phyloP scores from a whole-genome alignment of 352 stramenopile genomes.

The Phytophthora vignae region DNA sequence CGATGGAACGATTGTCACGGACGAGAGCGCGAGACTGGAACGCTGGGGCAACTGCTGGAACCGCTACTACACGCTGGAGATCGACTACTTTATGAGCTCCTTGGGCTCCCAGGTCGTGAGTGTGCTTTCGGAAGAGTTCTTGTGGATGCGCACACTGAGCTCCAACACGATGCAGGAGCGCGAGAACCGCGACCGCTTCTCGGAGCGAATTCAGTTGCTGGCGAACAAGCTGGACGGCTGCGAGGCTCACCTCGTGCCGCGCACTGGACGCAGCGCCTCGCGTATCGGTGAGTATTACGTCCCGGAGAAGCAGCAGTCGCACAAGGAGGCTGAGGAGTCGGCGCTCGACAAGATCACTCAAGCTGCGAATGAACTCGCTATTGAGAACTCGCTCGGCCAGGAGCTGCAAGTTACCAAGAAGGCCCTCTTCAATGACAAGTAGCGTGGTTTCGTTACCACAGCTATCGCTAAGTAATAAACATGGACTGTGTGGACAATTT shows the following conservation, averaged over 20 bases:
- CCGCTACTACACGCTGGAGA: slow-evolving; percentile 74
- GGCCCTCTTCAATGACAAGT: slow-evolving; percentile 86
- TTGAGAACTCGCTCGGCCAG: slow-evolving; percentile 85
- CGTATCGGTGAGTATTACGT: slow-evolving; percentile 90
- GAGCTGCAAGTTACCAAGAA: slow-evolving; percentile 87
- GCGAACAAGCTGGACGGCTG: slow-evolving; percentile 86
- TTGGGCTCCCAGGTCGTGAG: slow-evolving; percentile 92
- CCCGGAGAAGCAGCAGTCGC: slow-evolving; percentile 75
- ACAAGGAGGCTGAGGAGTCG: slow-evolving; percentile 79
- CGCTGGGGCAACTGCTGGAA: slow-evolving; percentile 97
- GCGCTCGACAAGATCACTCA: slow-evolving; percentile 89
- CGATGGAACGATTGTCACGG: slow-evolving; percentile 93
- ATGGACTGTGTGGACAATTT: slow-evolving; percentile 27
- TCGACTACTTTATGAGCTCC: slow-evolving; percentile 98
- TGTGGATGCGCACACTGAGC: slow-evolving; percentile 93
- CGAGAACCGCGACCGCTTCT: slow-evolving; percentile 91
- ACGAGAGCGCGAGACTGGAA: slow-evolving; percentile 94
- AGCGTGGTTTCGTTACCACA: slow-evolving; percentile 35
- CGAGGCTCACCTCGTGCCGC: slow-evolving; percentile 67
- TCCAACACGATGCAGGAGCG: slow-evolving; percentile 91
- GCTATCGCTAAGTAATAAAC: slow-evolving; percentile 34
- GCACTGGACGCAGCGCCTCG: slow-evolving; percentile 53
- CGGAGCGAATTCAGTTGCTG: slow-evolving; percentile 88
- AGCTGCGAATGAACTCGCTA: slow-evolving; percentile 86
- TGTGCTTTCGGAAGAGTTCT: slow-evolving; percentile 93